Conservation (phyloP, 306 rosid species). For the Fragaria nilgerrensis region DNA sequence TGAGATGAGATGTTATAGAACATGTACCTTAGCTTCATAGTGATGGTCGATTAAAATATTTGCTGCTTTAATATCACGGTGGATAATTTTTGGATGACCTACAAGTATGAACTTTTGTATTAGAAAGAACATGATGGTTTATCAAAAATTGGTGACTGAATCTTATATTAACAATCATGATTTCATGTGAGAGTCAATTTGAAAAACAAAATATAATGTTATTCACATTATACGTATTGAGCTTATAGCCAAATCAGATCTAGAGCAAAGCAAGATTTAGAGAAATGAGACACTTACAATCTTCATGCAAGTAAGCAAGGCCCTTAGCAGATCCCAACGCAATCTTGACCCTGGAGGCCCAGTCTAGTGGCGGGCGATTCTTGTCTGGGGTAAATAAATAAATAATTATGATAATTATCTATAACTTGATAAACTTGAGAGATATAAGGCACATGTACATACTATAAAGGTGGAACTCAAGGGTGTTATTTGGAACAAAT, state of each 20-base stretch:
- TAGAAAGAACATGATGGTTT: neutral
- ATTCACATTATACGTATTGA: neutral
- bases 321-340: slow-evolving; percentile 90
- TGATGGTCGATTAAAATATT: slow-evolving; percentile 74
- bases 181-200: neutral
- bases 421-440: neutral
- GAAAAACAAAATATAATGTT: neutral
- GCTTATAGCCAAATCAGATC: neutral
- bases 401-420: neutral
- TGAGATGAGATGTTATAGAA: neutral
- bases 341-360: slow-evolving; percentile 65
- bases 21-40: slow-evolving; percentile 75
- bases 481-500: slow-evolving; percentile 75
- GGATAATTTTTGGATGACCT: slow-evolving; percentile 97
- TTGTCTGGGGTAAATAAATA: slow-evolving; percentile 27
- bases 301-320: slow-evolving; percentile 92
- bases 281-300: slow-evolving; percentile 48
- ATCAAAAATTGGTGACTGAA: neutral
- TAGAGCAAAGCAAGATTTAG: neutral
- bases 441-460: neutral
- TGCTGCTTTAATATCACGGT: slow-evolving; percentile 78
- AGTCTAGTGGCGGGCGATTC: slow-evolving; percentile 53
- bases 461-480: slow-evolving; percentile 85
- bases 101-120: neutral
- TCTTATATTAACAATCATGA: too few species aligned